Evolutionary conservation across 176 grass and related monocot genomes (phyloP).

Genomic region (Eleusine indica): DNA sequence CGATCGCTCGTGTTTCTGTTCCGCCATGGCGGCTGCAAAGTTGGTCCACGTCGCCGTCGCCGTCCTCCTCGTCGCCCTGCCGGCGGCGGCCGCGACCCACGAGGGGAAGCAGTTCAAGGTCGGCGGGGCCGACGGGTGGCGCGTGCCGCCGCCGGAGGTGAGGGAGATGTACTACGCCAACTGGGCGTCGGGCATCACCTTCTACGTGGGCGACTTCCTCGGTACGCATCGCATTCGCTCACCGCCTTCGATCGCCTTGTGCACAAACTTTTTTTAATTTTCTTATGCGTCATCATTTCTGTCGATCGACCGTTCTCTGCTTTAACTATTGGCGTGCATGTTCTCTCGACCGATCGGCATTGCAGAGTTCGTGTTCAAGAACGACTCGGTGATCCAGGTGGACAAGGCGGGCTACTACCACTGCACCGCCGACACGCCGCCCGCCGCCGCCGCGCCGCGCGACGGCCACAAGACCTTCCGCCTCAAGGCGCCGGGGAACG

Average conservation of each 20-base stretch:
- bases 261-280: background rate
- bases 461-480: slow-evolving; percentile 59
- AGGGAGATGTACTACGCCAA: slow-evolving; percentile 47
- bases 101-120: slow-evolving; percentile 49
- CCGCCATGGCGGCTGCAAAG: slow-evolving; percentile 23
- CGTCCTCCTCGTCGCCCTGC: background rate
- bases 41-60: background rate
- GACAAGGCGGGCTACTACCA: slow-evolving; percentile 77
- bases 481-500: slow-evolving; percentile 50
- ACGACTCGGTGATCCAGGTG: slow-evolving; percentile 67
- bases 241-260: no score
- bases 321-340: background rate
- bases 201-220: slow-evolving; percentile 64
- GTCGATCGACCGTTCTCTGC: background rate
- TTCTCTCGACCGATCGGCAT: background rate
- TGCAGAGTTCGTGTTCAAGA: slow-evolving; percentile 84
- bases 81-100: background rate
- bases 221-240: slow-evolving; percentile 10
- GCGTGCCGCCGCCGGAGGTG: slow-evolving; percentile 44
- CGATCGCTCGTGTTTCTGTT: background rate
- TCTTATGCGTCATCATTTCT: background rate
- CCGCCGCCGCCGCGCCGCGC: slow-evolving; percentile 8
- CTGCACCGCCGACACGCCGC: slow-evolving; percentile 60
- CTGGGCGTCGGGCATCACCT: slow-evolving; percentile 66
- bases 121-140: slow-evolving; percentile 72